A percentile compares a stretch with the other conserved stretches of the same genome.
phyloP scores from a whole-genome alignment of 257 asterid genomes.

The Petunia secreta region DNA sequence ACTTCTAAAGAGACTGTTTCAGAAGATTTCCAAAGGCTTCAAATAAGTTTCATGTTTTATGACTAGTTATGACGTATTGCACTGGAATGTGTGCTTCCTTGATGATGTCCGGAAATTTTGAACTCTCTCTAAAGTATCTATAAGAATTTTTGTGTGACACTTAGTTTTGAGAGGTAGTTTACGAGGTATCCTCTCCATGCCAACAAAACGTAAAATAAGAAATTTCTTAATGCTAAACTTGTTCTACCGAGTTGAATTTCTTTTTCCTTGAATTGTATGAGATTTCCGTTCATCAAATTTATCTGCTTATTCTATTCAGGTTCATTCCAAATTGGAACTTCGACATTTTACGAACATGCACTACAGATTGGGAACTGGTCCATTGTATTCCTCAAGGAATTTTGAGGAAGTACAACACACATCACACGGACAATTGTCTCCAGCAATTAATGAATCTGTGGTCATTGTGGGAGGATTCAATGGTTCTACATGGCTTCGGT shows the following conservation, averaged over 20 bases:
- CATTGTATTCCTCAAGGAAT: constrained; percentile 33
- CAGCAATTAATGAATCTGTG: constrained; percentile 34
- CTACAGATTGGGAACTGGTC: constrained; percentile 32
- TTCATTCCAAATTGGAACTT: constrained; percentile 47
- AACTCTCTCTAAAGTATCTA: not conserved
- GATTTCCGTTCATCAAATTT: constrained; percentile 30
- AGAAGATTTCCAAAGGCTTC: not conserved
- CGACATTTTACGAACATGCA: constrained; percentile 39
- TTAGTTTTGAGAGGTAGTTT: constrained; percentile 14
- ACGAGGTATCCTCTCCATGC: constrained; percentile 12
- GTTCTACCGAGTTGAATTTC: constrained; percentile 12
- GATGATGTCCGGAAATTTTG: not conserved
- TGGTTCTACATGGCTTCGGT: constrained; percentile 54
- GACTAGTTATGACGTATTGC: not conserved
- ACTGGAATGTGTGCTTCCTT: not conserved
- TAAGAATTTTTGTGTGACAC: constrained; percentile 3
- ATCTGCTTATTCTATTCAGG: constrained; percentile 38
- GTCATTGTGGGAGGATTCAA: constrained; percentile 66
- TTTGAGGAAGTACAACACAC: constrained; percentile 28
- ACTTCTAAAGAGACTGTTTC: not conserved
- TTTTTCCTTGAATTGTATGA: constrained; percentile 16
- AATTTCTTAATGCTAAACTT: not conserved
- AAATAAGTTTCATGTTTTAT: not conserved
- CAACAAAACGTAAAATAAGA: not conserved
- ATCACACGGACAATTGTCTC: constrained; percentile 3